Evolutionary conservation across 139 green algal genomes (phyloP).

Genomic region (Tetratostichococcus sp.): DNA sequence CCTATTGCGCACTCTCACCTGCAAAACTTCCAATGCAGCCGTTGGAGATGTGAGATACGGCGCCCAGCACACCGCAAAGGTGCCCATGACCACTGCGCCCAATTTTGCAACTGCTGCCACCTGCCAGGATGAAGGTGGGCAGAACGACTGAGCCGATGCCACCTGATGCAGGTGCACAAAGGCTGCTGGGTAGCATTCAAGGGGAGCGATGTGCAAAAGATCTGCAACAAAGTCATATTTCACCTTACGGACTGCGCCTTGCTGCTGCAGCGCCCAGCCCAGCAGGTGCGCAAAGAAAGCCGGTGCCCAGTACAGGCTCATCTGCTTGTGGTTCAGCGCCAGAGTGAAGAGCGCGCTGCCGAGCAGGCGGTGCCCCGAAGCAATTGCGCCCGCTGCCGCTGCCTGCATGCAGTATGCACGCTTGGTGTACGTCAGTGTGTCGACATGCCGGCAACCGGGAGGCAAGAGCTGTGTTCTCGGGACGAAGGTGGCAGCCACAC

Average conservation of each 20-base stretch:
- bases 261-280: slow-evolving; percentile 64
- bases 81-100: slow-evolving; percentile 47
- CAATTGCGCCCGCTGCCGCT: slow-evolving; percentile 45
- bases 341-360: slow-evolving; percentile 73
- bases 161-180: too few relatives aligned
- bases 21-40: slow-evolving; percentile 20
- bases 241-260: slow-evolving; percentile 14
- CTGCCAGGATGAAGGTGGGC: too few relatives aligned
- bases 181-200: too few relatives aligned
- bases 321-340: slow-evolving; percentile 96
- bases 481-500: slow-evolving; percentile 6
- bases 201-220: too few relatives aligned
- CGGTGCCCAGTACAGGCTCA: slow-evolving; percentile 91
- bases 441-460: too few relatives aligned
- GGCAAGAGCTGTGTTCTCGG: too few relatives aligned
- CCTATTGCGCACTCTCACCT: background rate
- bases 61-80: slow-evolving; percentile 75
- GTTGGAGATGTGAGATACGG: slow-evolving; percentile 59
- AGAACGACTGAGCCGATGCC: background rate
- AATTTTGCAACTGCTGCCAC: slow-evolving; percentile 42
- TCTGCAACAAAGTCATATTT: background rate
- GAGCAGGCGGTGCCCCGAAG: slow-evolving; percentile 27
- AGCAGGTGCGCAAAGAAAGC: slow-evolving; percentile 95
- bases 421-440: too few relatives aligned
- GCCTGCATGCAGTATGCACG: slow-evolving; percentile 21